Conservation (phyloP, 2,329 filamentous ascomycete species). For the Fusarium xylarioides region DNA sequence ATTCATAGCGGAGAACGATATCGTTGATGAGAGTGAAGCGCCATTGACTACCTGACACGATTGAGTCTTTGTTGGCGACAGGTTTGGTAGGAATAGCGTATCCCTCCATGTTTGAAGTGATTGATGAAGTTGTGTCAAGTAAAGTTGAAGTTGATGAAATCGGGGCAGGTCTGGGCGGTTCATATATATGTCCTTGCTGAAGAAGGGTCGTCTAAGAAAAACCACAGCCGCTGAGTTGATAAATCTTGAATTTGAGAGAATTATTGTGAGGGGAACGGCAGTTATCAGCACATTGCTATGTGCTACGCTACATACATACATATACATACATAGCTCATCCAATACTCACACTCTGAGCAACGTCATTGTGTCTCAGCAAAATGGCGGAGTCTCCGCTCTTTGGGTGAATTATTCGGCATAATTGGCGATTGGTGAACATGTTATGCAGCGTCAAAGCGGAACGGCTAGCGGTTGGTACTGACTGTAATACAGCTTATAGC, state of each 20-base stretch:
- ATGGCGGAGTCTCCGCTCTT: slow-evolving; percentile 26
- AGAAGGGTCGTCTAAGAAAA: background rate
- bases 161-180: background rate
- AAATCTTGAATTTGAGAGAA: slow-evolving; percentile 3
- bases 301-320: background rate
- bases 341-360: background rate
- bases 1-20: slow-evolving; percentile 68
- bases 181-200: background rate
- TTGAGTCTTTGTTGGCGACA: slow-evolving; percentile 23
- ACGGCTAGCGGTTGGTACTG: background rate
- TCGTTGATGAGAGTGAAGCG: slow-evolving; percentile 69
- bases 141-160: background rate
- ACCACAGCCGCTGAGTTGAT: background rate
- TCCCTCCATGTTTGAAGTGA: slow-evolving; percentile 26
- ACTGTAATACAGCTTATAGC: background rate
- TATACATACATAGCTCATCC: background rate
- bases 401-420: slow-evolving; percentile 30
- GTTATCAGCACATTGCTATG: background rate
- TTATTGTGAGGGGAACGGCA: slow-evolving; percentile 16
- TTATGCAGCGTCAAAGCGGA: slow-evolving; percentile 1
- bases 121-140: no score
- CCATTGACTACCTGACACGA: slow-evolving; percentile 51
- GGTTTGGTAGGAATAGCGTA: slow-evolving; percentile 34
- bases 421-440: slow-evolving; percentile 9
- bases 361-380: slow-evolving; percentile 19